A percentile compares a stretch with the other conserved stretches of the same genome.
phyloP scores from a whole-genome alignment of 225 moss, liverwort and hornwort genomes.

The Bryum argenteum region DNA sequence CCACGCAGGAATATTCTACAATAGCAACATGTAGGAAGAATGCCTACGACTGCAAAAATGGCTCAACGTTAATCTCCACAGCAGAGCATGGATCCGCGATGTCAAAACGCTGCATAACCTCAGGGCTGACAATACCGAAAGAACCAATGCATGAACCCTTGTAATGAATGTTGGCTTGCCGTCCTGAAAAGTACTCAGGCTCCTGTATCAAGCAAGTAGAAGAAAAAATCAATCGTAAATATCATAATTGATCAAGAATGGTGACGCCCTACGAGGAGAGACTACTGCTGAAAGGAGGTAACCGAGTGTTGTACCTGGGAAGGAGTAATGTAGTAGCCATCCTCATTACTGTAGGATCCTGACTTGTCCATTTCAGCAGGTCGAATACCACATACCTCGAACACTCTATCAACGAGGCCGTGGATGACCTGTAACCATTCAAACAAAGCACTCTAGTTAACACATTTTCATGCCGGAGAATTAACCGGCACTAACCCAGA shows the following conservation, averaged over 20 bases:
- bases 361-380: conserved; percentile 54
- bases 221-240: conserved; percentile 1
- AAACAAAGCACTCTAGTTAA: conserved; percentile 26
- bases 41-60: conserved; percentile 55
- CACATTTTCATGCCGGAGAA: not conserved
- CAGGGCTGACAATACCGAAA: conserved; percentile 87
- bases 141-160: conserved; percentile 69
- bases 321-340: conserved; percentile 75
- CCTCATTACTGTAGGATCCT: conserved; percentile 40
- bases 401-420: conserved; percentile 86
- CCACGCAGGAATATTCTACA: conserved; percentile 21
- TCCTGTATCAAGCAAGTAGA: conserved; percentile 51
- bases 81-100: conserved; percentile 94
- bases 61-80: conserved; percentile 79
- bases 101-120: conserved; percentile 92
- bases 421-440: conserved; percentile 73
- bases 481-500: not conserved
- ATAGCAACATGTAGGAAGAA: not conserved
- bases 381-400: conserved; percentile 72
- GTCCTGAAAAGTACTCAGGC: conserved; percentile 83
- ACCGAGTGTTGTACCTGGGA: conserved; percentile 59
- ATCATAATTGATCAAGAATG: not conserved
- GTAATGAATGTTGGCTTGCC: conserved; percentile 81
- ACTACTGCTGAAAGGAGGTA: not conserved
- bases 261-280: not conserved